Percentiles rank a stretch among this genome's conserved stretches.
Evolutionary conservation across 2,329 filamentous ascomycete genomes (phyloP).

Genomic region (Paradendryphiella salina): DNA sequence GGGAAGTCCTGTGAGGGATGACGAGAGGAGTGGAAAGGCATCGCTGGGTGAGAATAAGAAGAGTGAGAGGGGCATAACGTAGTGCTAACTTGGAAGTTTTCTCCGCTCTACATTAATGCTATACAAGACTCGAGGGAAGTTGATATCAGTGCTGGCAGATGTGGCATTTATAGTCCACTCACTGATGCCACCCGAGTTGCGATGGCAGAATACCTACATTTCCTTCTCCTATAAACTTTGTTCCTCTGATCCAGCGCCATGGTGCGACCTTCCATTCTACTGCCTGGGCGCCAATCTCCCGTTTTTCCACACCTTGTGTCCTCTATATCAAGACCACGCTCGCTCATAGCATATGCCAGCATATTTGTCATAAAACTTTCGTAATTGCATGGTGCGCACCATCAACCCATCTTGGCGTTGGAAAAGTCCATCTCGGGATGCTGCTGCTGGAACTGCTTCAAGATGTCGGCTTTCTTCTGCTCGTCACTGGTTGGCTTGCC

Average conservation of each 20-base stretch:
- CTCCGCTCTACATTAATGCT: too few relatives aligned
- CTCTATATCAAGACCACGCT: not conserved
- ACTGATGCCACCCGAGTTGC: not conserved
- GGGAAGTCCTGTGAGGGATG: constrained; percentile 1
- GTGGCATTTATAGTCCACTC: not conserved
- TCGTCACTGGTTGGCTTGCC: constrained; percentile 90
- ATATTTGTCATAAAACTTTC: not conserved
- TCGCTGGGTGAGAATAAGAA: not conserved
- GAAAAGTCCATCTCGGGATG: constrained; percentile 73
- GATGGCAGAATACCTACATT: too few relatives aligned
- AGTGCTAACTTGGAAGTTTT: not conserved
- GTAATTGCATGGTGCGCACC: not conserved
- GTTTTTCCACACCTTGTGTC: not conserved
- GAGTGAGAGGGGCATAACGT: not conserved
- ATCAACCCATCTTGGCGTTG: constrained; percentile 62
- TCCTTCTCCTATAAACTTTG: too few relatives aligned
- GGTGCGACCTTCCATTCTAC: not conserved
- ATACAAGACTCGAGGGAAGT: too few relatives aligned
- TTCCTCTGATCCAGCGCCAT: not conserved
- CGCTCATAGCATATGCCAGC: not conserved
- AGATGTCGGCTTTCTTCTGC: constrained; percentile 89
- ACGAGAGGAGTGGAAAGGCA: not conserved
- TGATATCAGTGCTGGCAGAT: too few relatives aligned
- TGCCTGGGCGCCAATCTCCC: too few relatives aligned
- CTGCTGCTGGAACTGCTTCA: constrained; percentile 85